phyloP scores from a whole-genome alignment of 495 filamentous ascomycete species.

The Xylaria bambusicola region DNA sequence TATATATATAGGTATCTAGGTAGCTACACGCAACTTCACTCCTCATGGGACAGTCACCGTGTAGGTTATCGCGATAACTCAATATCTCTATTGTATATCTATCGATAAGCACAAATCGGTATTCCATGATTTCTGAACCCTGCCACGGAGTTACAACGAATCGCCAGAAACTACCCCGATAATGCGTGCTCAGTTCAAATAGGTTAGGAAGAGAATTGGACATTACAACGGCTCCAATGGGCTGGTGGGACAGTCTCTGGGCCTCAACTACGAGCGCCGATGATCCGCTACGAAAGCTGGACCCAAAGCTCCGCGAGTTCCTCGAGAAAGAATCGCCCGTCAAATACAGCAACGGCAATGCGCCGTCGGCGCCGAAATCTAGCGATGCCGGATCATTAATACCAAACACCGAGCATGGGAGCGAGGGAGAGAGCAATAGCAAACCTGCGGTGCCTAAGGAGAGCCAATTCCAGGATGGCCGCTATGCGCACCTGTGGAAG shows the following conservation, averaged over 20 bases:
- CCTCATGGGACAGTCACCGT: too few relatives aligned
- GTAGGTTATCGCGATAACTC: neutral
- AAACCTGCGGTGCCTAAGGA: slow-evolving; percentile 33
- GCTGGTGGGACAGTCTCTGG: slow-evolving; percentile 65
- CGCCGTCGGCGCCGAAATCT: slow-evolving; percentile 22
- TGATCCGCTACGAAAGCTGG: slow-evolving; percentile 79
- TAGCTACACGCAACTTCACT: too few relatives aligned
- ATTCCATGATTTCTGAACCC: slow-evolving; percentile 1
- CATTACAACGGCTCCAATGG: slow-evolving; percentile 47
- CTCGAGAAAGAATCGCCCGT: slow-evolving; percentile 79
- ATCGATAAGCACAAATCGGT: slow-evolving; percentile 14
- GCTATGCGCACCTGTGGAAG: slow-evolving; percentile 93
- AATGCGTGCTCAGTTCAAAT: too few relatives aligned
- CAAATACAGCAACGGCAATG: slow-evolving; percentile 57
- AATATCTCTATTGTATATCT: neutral
- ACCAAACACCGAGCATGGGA: neutral
- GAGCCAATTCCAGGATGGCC: slow-evolving; percentile 67
- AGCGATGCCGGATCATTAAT: neutral
- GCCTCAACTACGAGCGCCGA: slow-evolving; percentile 41
- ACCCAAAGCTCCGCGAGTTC: slow-evolving; percentile 81
- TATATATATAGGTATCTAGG: too few relatives aligned
- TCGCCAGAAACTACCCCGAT: too few relatives aligned
- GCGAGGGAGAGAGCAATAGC: neutral
- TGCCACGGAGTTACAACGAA: too few relatives aligned
- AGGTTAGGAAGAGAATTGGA: neutral